Base-by-base conservation (phyloP, 768 basidiomycete species). In the Termitomyces sp. region DNA sequence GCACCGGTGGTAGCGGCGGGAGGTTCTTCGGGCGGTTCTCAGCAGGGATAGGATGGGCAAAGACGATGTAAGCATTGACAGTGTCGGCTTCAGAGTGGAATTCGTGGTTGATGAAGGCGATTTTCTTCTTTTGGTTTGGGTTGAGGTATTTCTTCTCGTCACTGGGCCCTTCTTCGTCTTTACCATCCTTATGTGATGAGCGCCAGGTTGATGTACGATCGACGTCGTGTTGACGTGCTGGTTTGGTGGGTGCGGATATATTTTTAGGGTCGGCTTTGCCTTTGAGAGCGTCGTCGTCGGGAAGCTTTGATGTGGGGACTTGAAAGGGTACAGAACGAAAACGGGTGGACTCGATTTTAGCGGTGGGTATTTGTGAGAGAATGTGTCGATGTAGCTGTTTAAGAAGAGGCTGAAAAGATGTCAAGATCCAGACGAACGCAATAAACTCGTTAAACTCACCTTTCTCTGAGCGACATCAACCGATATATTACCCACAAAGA, bases 301-400 rank as follows among this genome's bases (percentile, higher is more conserved):
- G 78, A 17, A 86, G 75, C 60, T 83, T 80, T 11, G 87, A 70
- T 0, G 92, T 92, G 10, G 96, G 92, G 0, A 79, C 80, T 60
- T 90, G 85, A 76, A 98, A 98, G 1, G 95, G 87, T 49, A 97
- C 82, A 16, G 95, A 97, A 51, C 96, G 92, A 78, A 96, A 97
- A 42, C 96, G 92, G 25, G 85, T 81, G 5, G 94, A 95, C 66
- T 98, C 96, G 61, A 97, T 87, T 75, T 90, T 92, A 52, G 91
- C 85, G 0, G 78, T 71, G 3, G 90, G 86, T 14, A 91, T 78
- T 59, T 83, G 79, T 1, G 86, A 73, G 23, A 93, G 76, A 59
- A 98, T 80, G 68, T 95, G 90, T 27, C 82, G 79, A 59, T 85
- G 85, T 29, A 98, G 75, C 61, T 86, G 82, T 68, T 93, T 94